Evolutionary conservation across 2,329 filamentous ascomycete species (phyloP).

Genomic region (Cladosporium velox): DNA sequence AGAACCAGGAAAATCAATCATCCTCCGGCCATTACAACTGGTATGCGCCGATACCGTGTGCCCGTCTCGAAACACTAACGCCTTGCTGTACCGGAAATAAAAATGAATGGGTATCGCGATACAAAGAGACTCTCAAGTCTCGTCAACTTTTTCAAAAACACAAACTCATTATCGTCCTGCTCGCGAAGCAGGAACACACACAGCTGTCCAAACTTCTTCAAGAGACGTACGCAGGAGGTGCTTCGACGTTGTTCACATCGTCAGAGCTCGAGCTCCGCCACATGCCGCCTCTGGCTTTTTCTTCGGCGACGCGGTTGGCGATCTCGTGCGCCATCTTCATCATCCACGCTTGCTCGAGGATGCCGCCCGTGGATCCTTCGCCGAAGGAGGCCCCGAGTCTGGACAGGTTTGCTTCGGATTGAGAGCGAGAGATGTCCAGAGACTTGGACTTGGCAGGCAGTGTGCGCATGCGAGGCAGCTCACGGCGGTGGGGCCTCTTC

Average conservation of each 20-base stretch:
- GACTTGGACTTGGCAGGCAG: slow-evolving; percentile 22
- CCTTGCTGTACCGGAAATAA: slow-evolving; percentile 10
- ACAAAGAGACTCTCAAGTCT: neutral
- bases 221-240: slow-evolving; percentile 41
- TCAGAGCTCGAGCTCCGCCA: slow-evolving; percentile 22
- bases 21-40: slow-evolving; percentile 4
- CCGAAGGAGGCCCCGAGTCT: slow-evolving; percentile 28
- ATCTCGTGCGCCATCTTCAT: slow-evolving; percentile 94
- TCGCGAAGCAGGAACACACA: neutral
- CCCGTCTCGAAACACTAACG: neutral
- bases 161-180: neutral
- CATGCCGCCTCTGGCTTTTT: slow-evolving; percentile 58
- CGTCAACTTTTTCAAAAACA: slow-evolving; percentile 1
- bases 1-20: neutral
- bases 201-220: no score
- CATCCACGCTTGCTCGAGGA: slow-evolving; percentile 81
- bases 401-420: slow-evolving; percentile 29
- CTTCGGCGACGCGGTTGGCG: slow-evolving; percentile 80
- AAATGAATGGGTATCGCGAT: slow-evolving; percentile 11
- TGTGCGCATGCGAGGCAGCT: slow-evolving; percentile 26
- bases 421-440: slow-evolving; percentile 22
- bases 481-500: slow-evolving; percentile 23
- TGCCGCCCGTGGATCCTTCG: slow-evolving; percentile 45
- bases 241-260: slow-evolving; percentile 25
- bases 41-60: slow-evolving; percentile 6